A percentile compares a stretch with the other conserved stretches of the same genome.
phyloP scores from a whole-genome alignment of 75 land plant genomes.

The Cupressus sempervirens region DNA sequence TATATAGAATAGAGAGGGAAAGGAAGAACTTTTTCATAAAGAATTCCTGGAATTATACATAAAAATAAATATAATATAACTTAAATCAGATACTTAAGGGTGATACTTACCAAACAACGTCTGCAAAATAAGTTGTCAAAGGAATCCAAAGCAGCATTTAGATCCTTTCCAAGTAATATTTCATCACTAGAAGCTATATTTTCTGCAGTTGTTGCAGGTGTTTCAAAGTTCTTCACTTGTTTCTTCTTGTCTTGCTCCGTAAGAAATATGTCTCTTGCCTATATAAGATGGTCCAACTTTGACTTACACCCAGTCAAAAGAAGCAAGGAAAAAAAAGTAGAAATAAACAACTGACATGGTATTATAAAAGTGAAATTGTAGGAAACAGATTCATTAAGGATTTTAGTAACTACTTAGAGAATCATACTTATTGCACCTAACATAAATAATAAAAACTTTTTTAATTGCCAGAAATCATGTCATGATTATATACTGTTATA shows the following conservation, averaged over 20 bases:
- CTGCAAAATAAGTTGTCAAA: constrained; percentile 97
- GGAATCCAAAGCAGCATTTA: constrained; percentile 87
- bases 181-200: constrained; percentile 13
- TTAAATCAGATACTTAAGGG: constrained; percentile 1
- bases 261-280: constrained; percentile 70
- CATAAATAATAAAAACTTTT: not conserved
- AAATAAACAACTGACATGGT: not conserved
- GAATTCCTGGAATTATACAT: not conserved
- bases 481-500: not conserved
- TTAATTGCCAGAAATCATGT: not conserved
- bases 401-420: not conserved
- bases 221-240: constrained; percentile 9
- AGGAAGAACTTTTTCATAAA: constrained; percentile 1
- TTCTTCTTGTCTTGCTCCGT: constrained; percentile 31
- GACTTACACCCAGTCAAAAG: not conserved
- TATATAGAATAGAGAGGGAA: not conserved
- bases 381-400: not conserved
- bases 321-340: not conserved
- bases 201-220: constrained; percentile 13
- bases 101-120: constrained; percentile 75
- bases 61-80: not conserved
- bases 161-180: constrained; percentile 56
- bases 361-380: constrained; percentile 7
- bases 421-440: not conserved
- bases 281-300: constrained; percentile 9